Conservation (phyloP, 2,329 filamentous ascomycete genomes). For the Fusarium lyarnte region DNA sequence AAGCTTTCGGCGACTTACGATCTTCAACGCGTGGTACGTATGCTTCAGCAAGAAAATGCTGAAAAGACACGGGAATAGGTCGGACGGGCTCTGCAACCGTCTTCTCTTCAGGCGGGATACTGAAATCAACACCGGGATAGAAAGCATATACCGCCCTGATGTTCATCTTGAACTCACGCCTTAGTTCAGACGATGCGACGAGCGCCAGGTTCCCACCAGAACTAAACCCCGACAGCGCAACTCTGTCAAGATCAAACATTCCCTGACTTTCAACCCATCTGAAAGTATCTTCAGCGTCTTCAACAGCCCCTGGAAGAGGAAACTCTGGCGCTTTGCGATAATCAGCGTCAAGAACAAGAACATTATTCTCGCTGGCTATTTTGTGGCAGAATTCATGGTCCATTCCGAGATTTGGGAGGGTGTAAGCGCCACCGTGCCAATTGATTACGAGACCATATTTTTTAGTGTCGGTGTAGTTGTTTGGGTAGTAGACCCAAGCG, state of each 20-base stretch:
- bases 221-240: slow-evolving; percentile 58
- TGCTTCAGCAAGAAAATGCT: slow-evolving; percentile 45
- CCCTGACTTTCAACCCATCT: slow-evolving; percentile 43
- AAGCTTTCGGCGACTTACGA: slow-evolving; percentile 47
- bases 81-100: slow-evolving; percentile 39
- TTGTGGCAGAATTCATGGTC: slow-evolving; percentile 51
- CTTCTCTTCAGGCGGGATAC: slow-evolving; percentile 42
- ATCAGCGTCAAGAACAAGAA: slow-evolving; percentile 46
- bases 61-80: neutral
- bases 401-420: slow-evolving; percentile 49
- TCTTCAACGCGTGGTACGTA: slow-evolving; percentile 45
- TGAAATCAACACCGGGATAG: slow-evolving; percentile 52
- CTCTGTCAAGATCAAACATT: slow-evolving; percentile 45
- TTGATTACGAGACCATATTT: slow-evolving; percentile 46
- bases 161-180: slow-evolving; percentile 49
- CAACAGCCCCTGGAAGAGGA: slow-evolving; percentile 49
- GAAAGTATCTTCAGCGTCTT: slow-evolving; percentile 50
- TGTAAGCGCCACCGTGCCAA: slow-evolving; percentile 49
- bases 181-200: slow-evolving; percentile 38
- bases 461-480: neutral
- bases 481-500: slow-evolving; percentile 43
- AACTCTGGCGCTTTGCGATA: slow-evolving; percentile 54
- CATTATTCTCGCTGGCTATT: slow-evolving; percentile 41
- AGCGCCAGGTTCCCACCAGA: slow-evolving; percentile 58
- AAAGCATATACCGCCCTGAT: slow-evolving; percentile 60